Conservation (phyloP, 768 basidiomycete genomes). For the Roridomyces roridus region DNA sequence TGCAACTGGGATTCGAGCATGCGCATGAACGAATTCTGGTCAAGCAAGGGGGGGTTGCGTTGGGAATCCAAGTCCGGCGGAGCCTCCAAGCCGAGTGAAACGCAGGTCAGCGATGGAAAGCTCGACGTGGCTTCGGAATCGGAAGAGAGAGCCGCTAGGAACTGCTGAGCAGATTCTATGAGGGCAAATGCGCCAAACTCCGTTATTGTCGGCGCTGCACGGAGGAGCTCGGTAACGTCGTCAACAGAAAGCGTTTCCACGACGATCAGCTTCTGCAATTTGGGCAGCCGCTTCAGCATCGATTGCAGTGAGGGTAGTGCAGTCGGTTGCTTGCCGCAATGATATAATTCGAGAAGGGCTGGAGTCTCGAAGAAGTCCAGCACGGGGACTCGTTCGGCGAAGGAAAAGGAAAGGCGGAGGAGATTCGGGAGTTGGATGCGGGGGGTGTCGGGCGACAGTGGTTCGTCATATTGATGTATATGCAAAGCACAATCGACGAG, state of each 20-base stretch:
- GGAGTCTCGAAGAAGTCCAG: not conserved
- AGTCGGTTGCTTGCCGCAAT: not conserved
- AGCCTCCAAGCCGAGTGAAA: no score
- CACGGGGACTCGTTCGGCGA: not conserved
- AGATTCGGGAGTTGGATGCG: not conserved
- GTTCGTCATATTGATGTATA: not conserved
- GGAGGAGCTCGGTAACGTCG: not conserved
- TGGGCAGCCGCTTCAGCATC: not conserved
- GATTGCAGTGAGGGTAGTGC: not conserved
- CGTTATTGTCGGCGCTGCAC: conserved; percentile 4
- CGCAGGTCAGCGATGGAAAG: no score
- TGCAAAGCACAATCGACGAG: conserved; percentile 4
- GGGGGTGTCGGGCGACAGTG: not conserved
- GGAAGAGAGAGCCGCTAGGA: not conserved
- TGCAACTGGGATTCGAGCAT: no score
- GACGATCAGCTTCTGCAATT: conserved; percentile 2
- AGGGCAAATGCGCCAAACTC: not conserved
- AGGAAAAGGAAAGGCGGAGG: conserved; percentile 4
- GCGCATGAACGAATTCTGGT: no score
- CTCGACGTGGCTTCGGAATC: no score
- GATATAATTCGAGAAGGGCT: not conserved
- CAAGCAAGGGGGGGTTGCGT: no score
- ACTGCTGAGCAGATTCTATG: not conserved
- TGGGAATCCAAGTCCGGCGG: no score
- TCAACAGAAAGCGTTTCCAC: not conserved